Evolutionary conservation across 2,329 filamentous ascomycete genomes (phyloP).

Genomic region (Drechmeria coniospora): DNA sequence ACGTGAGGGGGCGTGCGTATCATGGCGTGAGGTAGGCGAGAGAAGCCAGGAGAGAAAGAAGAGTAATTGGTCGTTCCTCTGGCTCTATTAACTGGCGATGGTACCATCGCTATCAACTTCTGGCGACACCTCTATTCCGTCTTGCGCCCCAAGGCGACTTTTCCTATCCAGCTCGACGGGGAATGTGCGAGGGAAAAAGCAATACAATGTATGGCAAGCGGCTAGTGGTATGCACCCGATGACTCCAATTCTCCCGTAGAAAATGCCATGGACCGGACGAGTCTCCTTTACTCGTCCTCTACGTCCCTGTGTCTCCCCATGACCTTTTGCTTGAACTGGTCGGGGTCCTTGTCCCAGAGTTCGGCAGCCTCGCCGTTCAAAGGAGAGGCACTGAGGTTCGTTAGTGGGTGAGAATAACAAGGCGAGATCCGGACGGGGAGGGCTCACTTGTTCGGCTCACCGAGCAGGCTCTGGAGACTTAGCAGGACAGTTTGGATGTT

Average conservation of each 20-base stretch:
- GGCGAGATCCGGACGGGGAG: neutral
- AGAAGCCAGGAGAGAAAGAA: too few relatives aligned
- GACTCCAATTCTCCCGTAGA: constrained; percentile 27
- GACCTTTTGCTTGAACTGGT: constrained; percentile 73
- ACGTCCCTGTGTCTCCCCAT: constrained; percentile 45
- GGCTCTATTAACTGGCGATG: constrained; percentile 3
- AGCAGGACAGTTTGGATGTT: constrained; percentile 88
- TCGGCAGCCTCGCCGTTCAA: constrained; percentile 93
- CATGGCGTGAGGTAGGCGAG: too few relatives aligned
- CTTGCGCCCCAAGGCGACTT: constrained; percentile 2
- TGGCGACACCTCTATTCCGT: constrained; percentile 2
- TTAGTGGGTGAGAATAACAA: constrained; percentile 9
- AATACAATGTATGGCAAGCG: constrained; percentile 17
- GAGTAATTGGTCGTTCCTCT: constrained; percentile 2
- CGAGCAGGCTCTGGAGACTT: constrained; percentile 86
- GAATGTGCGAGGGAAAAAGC: constrained; percentile 15
- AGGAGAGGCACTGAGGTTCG: constrained; percentile 57
- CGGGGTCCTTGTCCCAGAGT: constrained; percentile 79
- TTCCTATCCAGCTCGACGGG: constrained; percentile 3
- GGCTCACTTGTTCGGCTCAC: constrained; percentile 93
- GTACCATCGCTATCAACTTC: too few relatives aligned
- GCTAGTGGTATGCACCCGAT: constrained; percentile 15
- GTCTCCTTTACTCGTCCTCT: constrained; percentile 39
- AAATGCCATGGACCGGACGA: constrained; percentile 5
- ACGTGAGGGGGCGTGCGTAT: too few relatives aligned